Percentiles rank a stretch among this genome's conserved stretches.
These are phyloP conservation scores for Loxodes magnus DNA, from an alignment of 73 alveolate genomes.

Conservation along the genomic window DNA sequence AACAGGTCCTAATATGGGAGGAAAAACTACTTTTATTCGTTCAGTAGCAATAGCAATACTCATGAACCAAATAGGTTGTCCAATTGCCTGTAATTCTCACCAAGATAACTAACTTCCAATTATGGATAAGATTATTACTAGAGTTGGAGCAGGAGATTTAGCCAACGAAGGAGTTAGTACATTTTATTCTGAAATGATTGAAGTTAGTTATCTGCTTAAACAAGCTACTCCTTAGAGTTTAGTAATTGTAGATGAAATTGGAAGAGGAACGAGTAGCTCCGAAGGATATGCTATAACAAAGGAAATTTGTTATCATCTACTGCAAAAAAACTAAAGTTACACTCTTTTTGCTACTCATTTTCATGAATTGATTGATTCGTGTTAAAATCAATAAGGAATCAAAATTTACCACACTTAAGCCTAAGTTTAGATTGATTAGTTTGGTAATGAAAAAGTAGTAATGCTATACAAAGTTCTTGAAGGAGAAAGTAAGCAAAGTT, in stretches of 20 bases:
- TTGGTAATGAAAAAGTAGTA: slow-evolving; percentile 18
- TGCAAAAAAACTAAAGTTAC: slow-evolving; percentile 68
- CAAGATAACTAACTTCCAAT: slow-evolving; percentile 80
- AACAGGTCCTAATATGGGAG: slow-evolving; percentile 99
- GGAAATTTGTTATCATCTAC: slow-evolving; percentile 54
- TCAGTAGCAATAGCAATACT: slow-evolving; percentile 82
- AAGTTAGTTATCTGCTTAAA: slow-evolving; percentile 43
- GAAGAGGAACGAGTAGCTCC: slow-evolving; percentile 95
- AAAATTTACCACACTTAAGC: slow-evolving; percentile 80
- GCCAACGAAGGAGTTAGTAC: slow-evolving; percentile 84
- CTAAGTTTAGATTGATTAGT: too few species aligned
- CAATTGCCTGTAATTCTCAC: slow-evolving; percentile 79
- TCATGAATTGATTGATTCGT: slow-evolving; percentile 85
- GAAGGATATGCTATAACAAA: slow-evolving; percentile 50
- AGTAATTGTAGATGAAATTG: slow-evolving; percentile 91
- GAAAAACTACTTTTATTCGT: slow-evolving; percentile 89
- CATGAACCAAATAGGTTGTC: slow-evolving; percentile 89
- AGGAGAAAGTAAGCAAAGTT: slow-evolving; percentile 26
- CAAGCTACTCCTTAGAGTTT: slow-evolving; percentile 76
- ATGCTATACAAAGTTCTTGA: slow-evolving; percentile 28
- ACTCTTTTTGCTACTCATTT: slow-evolving; percentile 96
- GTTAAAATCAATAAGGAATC: slow-evolving; percentile 52
- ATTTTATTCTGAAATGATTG: slow-evolving; percentile 96
- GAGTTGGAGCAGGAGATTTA: slow-evolving; percentile 98
- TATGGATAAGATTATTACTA: slow-evolving; percentile 83